These are phyloP conservation scores for Nidula microcarpa DNA, from an alignment of 768 basidiomycete genomes.

Conservation along the genomic window DNA sequence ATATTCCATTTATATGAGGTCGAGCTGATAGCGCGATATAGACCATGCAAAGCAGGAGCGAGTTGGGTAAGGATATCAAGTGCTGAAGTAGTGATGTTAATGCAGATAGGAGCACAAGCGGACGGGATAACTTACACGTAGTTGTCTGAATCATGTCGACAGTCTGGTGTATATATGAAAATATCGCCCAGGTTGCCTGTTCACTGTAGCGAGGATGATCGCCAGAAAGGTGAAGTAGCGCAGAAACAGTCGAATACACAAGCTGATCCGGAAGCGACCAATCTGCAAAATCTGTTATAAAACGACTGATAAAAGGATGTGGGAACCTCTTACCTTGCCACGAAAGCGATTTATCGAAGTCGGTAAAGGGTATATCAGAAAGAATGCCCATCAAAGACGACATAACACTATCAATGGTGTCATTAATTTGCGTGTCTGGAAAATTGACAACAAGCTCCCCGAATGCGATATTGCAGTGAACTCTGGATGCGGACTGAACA, in stretches of 20 bases:
- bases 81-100: constrained; percentile 34
- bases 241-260: constrained; percentile 73
- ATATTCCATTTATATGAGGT: constrained; percentile 73
- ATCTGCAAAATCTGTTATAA: constrained; percentile 39
- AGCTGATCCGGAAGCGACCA: constrained; percentile 88
- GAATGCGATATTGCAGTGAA: constrained; percentile 82
- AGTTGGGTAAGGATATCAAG: constrained; percentile 70
- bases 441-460: constrained; percentile 73
- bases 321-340: constrained; percentile 61
- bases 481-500: constrained; percentile 60
- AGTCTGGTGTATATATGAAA: constrained; percentile 52
- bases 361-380: constrained; percentile 66
- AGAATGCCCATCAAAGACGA: constrained; percentile 65
- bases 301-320: too few species aligned
- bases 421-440: constrained; percentile 45
- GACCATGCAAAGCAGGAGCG: constrained; percentile 80
- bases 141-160: constrained; percentile 53
- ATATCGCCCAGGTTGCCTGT: constrained; percentile 55
- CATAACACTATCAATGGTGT: constrained; percentile 51
- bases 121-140: constrained; percentile 41
- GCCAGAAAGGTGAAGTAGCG: constrained; percentile 65
- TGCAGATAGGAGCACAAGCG: background rate
- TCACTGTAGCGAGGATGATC: constrained; percentile 46
- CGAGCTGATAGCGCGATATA: constrained; percentile 83
- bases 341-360: constrained; percentile 75